Evolutionary conservation across 192 early-diverging fungal species (phyloP).

Genomic region (Entrophospora sp.): DNA sequence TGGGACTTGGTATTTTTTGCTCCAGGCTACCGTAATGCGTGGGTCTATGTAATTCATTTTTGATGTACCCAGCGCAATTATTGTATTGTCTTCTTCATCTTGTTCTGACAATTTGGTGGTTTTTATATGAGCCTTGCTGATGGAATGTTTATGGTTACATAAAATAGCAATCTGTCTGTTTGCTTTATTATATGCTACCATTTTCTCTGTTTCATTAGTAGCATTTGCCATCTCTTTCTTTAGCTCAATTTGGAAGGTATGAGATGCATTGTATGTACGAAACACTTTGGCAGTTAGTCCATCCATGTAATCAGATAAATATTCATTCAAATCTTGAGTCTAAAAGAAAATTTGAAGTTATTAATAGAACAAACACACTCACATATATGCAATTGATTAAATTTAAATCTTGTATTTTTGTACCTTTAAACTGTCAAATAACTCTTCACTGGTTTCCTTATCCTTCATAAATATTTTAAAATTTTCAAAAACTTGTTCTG

Average conservation of each 20-base stretch:
- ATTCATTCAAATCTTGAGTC: too few relatives aligned
- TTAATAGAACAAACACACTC: background rate
- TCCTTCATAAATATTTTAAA: constrained; percentile 77
- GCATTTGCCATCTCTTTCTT: constrained; percentile 50
- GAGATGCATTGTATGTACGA: too few relatives aligned
- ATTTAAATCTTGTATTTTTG: too few relatives aligned
- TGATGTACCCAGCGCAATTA: constrained; percentile 87
- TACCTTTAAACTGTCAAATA: constrained; percentile 89
- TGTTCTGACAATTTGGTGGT: constrained; percentile 65
- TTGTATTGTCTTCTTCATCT: constrained; percentile 96
- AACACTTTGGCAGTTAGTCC: too few relatives aligned
- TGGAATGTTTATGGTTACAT: too few relatives aligned
- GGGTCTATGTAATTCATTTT: constrained; percentile 99
- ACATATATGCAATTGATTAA: too few relatives aligned
- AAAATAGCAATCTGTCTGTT: too few relatives aligned
- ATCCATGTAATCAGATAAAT: too few relatives aligned
- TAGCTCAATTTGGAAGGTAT: too few relatives aligned
- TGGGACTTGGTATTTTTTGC: constrained; percentile 77
- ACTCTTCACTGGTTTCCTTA: constrained; percentile 63
- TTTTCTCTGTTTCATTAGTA: constrained; percentile 74
- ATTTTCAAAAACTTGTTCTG: too few relatives aligned
- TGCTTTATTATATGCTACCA: too few relatives aligned
- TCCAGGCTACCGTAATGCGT: constrained; percentile 89
- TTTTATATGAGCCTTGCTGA: constrained; percentile 63
- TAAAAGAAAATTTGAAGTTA: background rate